Percentiles rank a stretch among this genome's conserved stretches.
Evolutionary conservation across 495 filamentous ascomycete species (phyloP).

Genomic region (Aspergillus biplanus): DNA sequence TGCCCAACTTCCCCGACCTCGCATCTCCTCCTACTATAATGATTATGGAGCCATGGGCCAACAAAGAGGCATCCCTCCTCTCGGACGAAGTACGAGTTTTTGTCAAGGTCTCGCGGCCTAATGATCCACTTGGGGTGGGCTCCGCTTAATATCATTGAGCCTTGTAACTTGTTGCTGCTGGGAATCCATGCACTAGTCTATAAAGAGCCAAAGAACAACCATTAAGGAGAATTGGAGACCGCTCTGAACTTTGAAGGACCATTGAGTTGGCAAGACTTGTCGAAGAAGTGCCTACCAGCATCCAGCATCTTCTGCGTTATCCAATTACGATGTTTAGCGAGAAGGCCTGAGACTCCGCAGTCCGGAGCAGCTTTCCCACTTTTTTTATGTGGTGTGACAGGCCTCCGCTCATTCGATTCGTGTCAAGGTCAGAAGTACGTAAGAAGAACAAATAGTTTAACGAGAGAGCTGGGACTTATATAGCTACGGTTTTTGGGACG

Average conservation of each 20-base stretch:
- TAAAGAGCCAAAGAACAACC: neutral
- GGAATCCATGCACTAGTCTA: neutral
- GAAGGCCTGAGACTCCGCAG: slow-evolving; percentile 1
- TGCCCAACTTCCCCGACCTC: slow-evolving; percentile 8
- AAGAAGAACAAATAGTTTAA: neutral
- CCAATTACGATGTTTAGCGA: slow-evolving; percentile 8
- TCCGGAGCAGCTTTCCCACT: slow-evolving; percentile 14
- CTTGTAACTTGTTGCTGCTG: neutral
- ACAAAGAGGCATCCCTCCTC: neutral
- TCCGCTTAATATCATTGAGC: slow-evolving; percentile 5
- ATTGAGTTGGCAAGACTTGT: slow-evolving; percentile 12
- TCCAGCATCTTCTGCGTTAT: neutral
- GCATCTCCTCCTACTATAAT: neutral
- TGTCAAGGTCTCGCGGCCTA: neutral
- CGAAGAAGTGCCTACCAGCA: no score
- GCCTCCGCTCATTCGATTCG: slow-evolving; percentile 1
- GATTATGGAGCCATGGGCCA: neutral
- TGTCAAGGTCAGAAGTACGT: slow-evolving; percentile 3
- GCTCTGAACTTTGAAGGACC: neutral
- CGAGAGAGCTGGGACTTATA: neutral
- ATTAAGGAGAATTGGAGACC: neutral
- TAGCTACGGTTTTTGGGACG: neutral
- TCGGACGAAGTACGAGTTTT: neutral
- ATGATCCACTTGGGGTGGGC: slow-evolving; percentile 1
- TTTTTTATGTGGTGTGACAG: slow-evolving; percentile 12